Conservation (phyloP, 257 asterid species). For the Eucommia ulmoides region DNA sequence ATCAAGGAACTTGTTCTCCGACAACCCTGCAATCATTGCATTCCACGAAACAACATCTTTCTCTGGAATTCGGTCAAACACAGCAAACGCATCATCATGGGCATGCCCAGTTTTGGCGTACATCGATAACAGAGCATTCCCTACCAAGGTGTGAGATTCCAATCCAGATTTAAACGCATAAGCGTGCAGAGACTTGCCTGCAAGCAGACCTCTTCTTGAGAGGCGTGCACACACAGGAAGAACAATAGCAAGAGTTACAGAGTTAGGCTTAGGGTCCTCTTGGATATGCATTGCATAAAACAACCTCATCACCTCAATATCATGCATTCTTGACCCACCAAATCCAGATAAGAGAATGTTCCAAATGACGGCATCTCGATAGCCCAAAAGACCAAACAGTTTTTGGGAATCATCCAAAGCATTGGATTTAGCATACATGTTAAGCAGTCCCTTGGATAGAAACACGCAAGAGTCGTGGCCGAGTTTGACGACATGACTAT, state of each 20-base stretch:
- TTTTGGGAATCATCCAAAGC: conserved; percentile 46
- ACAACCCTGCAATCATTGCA: conserved; percentile 64
- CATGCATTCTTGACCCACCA: conserved; percentile 37
- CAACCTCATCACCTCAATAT: conserved; percentile 30
- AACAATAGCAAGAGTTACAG: conserved; percentile 56
- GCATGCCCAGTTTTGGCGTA: conserved; percentile 58
- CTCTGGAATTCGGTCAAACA: conserved; percentile 40
- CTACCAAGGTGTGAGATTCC: conserved; percentile 60
- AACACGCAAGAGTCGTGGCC: conserved; percentile 46
- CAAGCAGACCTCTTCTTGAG: conserved; percentile 22
- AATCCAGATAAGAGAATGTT: conserved; percentile 69
- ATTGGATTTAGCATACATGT: conserved; percentile 75
- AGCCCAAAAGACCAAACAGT: conserved; percentile 28
- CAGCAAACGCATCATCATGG: conserved; percentile 33
- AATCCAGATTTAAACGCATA: conserved; percentile 51
- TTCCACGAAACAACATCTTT: conserved; percentile 80
- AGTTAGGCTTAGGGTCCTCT: conserved; percentile 32
- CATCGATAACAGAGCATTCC: conserved; percentile 70
- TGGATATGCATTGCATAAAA: conserved; percentile 32
- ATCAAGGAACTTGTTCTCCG: conserved; percentile 40
- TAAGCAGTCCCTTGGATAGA: conserved; percentile 54
- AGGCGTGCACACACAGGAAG: conserved; percentile 52
- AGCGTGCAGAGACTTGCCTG: conserved; percentile 47
- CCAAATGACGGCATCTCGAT: conserved; percentile 56
- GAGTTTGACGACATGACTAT: conserved; percentile 41